Base-by-base conservation (phyloP, 164 flowering plant genomes). In the Magnolia officinalis region DNA sequence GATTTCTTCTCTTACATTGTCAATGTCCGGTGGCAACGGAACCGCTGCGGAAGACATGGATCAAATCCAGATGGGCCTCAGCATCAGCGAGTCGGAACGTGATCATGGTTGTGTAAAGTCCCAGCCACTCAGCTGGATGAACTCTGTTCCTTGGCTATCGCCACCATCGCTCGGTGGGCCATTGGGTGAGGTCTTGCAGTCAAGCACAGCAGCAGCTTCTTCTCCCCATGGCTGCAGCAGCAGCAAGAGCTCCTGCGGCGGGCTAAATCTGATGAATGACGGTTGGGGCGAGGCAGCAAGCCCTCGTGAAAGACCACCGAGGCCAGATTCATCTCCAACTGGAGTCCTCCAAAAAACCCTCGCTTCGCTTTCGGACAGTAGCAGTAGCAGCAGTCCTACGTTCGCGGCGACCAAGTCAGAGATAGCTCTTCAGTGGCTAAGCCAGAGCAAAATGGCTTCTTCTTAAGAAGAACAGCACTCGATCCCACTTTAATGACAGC, bases 81-180 rank as follows among this genome's bases (percentile, higher is more conserved):
- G 85, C 50, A 51, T 75, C 11, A 75, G 63, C 21, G 83, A 83
- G 10, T 66, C 84, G 1, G 79, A 78, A 21, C 31, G 55, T 0
- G 83, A 81, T 14, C 68, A 51, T 73, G 70, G 77, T 31, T n/a
- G 71, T 26, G 67, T n/a, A 19, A 82, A 82, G 50, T 55, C 81
- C 6, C 80, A 78, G 26, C 73, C 81, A 14, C 73, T 79, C 26
- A 86, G 82, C 70, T 89, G 90, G 90, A 81, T 84, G 86, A 82
- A 74, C 74, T 78, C 80, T 4, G 80, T 74, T 72, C 81, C 90
- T 8, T 87, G 90, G 88, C 76, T 84, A 67, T 66, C 82, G 51
- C 85, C 91, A 1, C 64, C 89, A 9, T 70, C 90, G 9, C 90
- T 90, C 0, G 97, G 97, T 49, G 94, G 97, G 26, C 97, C 97